Base-by-base conservation (phyloP, 495 filamentous ascomycete genomes). In the Neurospora cerealis region DNA sequence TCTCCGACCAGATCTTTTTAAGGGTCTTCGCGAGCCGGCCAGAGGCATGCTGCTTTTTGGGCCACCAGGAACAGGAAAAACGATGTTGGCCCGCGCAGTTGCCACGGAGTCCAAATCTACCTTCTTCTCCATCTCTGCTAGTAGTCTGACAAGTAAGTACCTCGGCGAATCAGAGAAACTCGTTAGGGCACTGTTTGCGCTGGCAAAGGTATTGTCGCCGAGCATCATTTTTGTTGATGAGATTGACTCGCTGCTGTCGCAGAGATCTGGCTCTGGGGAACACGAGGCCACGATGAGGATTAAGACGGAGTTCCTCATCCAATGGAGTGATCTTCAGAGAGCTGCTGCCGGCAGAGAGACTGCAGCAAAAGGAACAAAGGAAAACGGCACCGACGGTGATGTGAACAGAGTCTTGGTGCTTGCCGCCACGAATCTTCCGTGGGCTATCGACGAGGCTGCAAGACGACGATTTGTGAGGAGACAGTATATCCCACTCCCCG, bases 141-240 rank as follows among this genome's bases (percentile, higher is more conserved):
- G 93, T 75, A 96, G 92, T 74, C 85, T 99, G 60, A 98, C 96
- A 5, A 95, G 92, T 70, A 99, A 99, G 86, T 99, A 94, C 84
- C 90, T 98, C 54, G 96, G 96, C 40, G 96, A 99, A 81, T 95
- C 92, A 32, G 96, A 98, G 82, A 98, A 98, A 83, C 91, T 98
- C 24, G 96, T 99, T 5, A 90, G 94, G 21, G 96, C 96, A 1
- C 87, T 98, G 21, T 99, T 99, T 78, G 89, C 89, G 0, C 86
- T 98, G 9, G 95, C 96, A 34, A 97, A 97, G 78, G 87, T 90
- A 21, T 88, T 98, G 37, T 95, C 96, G 0, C 96, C 96, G 0
- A 94, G 92, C 73, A 98, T 99, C 81, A 99, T 99, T 76, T 99
- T 99, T 76, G 95, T 99, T 7, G 96, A 99, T 78, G 96, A 99